Evolutionary conservation across 192 early-diverging fungal species (phyloP), one percentile per base, ranked within the genome.

Genomic region (Coemansia sp.): DNA sequence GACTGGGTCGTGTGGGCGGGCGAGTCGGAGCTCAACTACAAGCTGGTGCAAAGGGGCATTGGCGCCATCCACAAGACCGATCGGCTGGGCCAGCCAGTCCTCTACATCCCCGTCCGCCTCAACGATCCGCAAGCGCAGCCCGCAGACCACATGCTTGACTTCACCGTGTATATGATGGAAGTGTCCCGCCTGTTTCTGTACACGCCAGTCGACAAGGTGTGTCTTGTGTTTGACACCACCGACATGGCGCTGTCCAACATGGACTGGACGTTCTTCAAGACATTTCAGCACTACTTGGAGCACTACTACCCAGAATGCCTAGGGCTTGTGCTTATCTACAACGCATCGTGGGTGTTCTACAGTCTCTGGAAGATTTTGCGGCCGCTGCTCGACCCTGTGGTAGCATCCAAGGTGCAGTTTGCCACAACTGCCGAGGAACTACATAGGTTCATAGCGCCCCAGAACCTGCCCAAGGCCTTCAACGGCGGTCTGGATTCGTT

Each of bases 241-340:
- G 87, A 87, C 10, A 93, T 95, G 66, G 80, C 88, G 12, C 60
- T 95, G 67, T 66, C 78, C 21, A 93, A 94, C 71, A 89, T 94
- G 89, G 92, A 95, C 76, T 90, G 87, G 67, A 81, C 84, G 8
- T 89, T 90, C 57, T 86, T 94, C 63, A 89, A 90, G 66, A 90
- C 95, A 39, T 87, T 95, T 24, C 69, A 94, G 39, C 81, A 84
- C 57, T 91, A 88, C 76, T 88, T 97, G 67, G 90, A 96, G 76
- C 87, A 89, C 51, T 95, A 94, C 77, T 97, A 96, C 72, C 95
- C 95, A 2, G 95, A 97, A 71, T 90, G 87, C 16, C 86, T 97
- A 6, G 95, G 93, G 39, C 73, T 86, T 8, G 88, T 89, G 43
- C 83, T 95, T 9, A 88, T 97, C 44, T 92, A 96, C 73, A 88